phyloP scores from a whole-genome alignment of 2,329 filamentous ascomycete genomes.

The Penicillium vulpinum region DNA sequence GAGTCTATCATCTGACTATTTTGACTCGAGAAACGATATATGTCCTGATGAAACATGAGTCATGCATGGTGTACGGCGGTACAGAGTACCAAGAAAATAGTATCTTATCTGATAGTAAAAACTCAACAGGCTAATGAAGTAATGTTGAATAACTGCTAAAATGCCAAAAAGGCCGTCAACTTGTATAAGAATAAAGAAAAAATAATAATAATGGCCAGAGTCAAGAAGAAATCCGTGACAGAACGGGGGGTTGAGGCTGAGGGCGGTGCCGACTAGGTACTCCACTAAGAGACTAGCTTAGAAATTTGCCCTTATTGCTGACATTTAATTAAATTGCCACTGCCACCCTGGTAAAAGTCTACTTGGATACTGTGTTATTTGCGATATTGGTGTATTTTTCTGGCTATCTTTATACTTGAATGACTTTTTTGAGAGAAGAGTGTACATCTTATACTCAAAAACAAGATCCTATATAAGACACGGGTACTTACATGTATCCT shows the following conservation, averaged over 20 bases:
- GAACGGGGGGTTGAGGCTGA: background rate
- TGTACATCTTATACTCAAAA: too few relatives aligned
- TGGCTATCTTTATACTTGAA: background rate
- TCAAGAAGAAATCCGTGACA: background rate
- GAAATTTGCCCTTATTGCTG: background rate
- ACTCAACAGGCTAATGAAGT: background rate
- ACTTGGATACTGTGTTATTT: background rate
- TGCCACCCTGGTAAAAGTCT: background rate
- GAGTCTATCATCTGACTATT: too few relatives aligned
- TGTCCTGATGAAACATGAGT: background rate
- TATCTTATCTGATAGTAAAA: background rate
- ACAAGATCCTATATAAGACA: too few relatives aligned
- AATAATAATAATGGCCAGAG: too few relatives aligned
- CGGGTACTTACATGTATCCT: too few relatives aligned
- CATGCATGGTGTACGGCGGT: background rate
- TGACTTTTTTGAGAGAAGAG: too few relatives aligned
- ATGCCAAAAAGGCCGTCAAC: background rate
- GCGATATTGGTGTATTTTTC: background rate
- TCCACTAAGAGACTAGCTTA: background rate
- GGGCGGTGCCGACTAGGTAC: background rate
- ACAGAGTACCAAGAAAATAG: background rate
- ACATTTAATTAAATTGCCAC: too few relatives aligned
- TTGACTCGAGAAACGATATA: background rate
- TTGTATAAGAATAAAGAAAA: background rate
- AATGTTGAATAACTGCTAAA: background rate